phyloP scores from a whole-genome alignment of 1,284 basidiomycete species.

The Lentinus polychrous region DNA sequence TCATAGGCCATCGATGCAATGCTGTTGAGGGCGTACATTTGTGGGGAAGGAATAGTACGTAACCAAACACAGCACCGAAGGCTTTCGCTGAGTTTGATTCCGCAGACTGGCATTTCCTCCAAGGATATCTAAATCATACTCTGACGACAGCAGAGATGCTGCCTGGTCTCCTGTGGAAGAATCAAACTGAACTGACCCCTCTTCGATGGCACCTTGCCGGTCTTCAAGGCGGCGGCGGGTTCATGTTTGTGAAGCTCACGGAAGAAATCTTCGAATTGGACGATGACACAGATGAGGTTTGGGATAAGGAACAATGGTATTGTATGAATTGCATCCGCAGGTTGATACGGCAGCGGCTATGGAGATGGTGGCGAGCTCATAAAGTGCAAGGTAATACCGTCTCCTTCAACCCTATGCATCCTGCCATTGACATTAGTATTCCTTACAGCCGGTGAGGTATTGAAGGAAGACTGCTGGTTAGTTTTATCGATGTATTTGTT shows the following conservation, averaged over 20 bases:
- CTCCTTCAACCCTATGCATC: neutral
- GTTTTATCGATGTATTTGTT: neutral
- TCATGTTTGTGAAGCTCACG: conserved; percentile 9
- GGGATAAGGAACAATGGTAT: conserved; percentile 23
- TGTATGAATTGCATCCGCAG: conserved; percentile 19
- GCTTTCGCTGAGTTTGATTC: neutral
- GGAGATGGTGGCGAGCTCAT: conserved; percentile 20
- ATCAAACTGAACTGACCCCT: conserved; percentile 5
- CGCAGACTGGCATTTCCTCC: conserved; percentile 18
- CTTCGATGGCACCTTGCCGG: conserved; percentile 2
- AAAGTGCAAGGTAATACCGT: conserved; percentile 14
- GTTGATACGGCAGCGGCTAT: conserved; percentile 17
- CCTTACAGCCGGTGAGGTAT: conserved; percentile 8
- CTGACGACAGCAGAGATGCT: conserved; percentile 1
- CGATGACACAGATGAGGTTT: conserved; percentile 10
- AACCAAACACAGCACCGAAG: no score
- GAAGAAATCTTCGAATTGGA: conserved; percentile 17
- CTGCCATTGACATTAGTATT: neutral
- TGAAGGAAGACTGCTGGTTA: conserved; percentile 21
- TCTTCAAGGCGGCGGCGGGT: neutral
- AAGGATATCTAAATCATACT: conserved; percentile 3
- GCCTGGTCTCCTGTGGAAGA: conserved; percentile 15
- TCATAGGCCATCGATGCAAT: conserved; percentile 16
- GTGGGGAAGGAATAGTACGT: conserved; percentile 18
- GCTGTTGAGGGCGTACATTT: conserved; percentile 13